Evolutionary conservation across 495 filamentous ascomycete genomes (phyloP), one percentile per base, ranked within the genome.

Genomic region (Penicillium subrubescens): DNA sequence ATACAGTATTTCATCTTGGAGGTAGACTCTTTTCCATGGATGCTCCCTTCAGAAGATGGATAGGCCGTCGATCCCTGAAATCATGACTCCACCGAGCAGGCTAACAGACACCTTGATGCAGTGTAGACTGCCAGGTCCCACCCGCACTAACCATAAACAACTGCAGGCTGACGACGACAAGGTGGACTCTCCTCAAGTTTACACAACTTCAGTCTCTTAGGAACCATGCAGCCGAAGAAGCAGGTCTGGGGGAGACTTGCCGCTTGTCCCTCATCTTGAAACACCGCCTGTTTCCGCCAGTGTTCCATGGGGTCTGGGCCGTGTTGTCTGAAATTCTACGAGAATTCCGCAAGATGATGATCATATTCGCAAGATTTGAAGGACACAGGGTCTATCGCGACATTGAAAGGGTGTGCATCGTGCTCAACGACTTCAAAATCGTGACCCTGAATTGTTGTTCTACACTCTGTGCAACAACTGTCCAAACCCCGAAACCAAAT

Each of bases 81-180:
- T 64, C 66, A 66, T 61, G 55, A 63, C 39, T 52, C 69, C 69
- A 69, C 69, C 37, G 3, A n/a, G 56, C 34, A 33, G n/a, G 27
- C 67, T 62, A 69, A 63, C 60, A 55, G 23, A n/a, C 57, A 44
- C 17, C 52, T 60, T 63, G 63, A 57, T 59, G 29, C 34, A 59
- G 62, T 57, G 57, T 57, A 59, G 62, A 60, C 63, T 60, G 59
- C 44, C 46, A 68, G 61, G 66, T 51, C 63, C 51, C 51, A 35
- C 59, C 56, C 57, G n/a, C 35, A 37, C 43, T 53, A 51, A 23
- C 62, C 65, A 19, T 55, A 29, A 44, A 58, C 57, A 55, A 31
- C 17, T n/a, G 34, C 50, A 27, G 46, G 68, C 66, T 71, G 63
- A 71, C 69, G 69, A 71, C 61, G 69, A 65, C 57, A 35, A 15